Evolutionary conservation across 2,329 filamentous ascomycete species (phyloP), one percentile per base, ranked within the genome.

Genomic region (Epichloe festucae): DNA sequence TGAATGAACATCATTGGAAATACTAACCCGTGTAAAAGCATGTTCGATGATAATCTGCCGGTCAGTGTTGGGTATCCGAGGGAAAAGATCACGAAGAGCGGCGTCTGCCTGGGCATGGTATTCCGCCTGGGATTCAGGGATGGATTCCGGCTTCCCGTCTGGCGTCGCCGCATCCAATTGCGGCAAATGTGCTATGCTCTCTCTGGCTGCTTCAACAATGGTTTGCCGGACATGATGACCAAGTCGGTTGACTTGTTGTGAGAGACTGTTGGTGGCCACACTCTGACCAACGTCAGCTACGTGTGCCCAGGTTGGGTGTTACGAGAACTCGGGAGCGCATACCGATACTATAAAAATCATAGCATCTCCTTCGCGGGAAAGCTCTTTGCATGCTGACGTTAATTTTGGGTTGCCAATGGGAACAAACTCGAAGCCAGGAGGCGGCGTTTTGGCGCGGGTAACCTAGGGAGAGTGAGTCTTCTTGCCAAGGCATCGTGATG

Each of bases 331-430:
- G 15, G 23, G 23, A 35, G 31, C 43, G 43, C 52, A 44, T 72
- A 82, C 81, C 60, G 79, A 81, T 46, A 85, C 81, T 53, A 84
- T 82, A 58, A 81, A 84, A 15, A 84, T 77, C 75, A 82, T 78
- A 44, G 78, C 79, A 58, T 74, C 79, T 48, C 72, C 70, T 57
- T 81, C 76, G 56, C 81, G 73, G 1, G 81, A 84, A 19, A 83
- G 63, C 58, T 84, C 81, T 64, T 84, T 84, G 70, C 81, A 85
- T 43, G 72, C 67, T 51, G 68, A 70, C 5, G 79, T 83, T 59
- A 85, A 66, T 55, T 75, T 70, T 21, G 80, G 81, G 56, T 84
- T 77, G 48, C 81, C 81, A 48, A 77, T 74, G 35, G 81, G 78
- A 43, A 85, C 74, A 60, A 82, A 84, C 55, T 76, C 73, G 60